Evolutionary conservation across 1,284 basidiomycete species (phyloP).

Genomic region (Vanrija pseudolonga): DNA sequence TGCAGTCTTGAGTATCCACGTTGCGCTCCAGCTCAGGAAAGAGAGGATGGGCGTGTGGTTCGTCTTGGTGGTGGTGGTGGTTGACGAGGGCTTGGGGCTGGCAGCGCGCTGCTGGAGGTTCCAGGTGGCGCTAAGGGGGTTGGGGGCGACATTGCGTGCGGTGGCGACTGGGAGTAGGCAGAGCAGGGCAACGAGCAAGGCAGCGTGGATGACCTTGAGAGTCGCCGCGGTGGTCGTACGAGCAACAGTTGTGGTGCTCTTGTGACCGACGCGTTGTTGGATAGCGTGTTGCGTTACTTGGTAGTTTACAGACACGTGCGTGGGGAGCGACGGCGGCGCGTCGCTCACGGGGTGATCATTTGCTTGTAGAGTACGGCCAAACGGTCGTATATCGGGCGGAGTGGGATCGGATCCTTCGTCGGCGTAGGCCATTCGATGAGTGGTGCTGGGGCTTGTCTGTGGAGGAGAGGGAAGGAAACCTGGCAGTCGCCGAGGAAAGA

Average conservation of each 20-base stretch:
- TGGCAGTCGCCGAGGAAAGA: neutral
- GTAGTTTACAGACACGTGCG: no score
- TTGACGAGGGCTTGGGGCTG: neutral
- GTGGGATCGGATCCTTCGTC: constrained; percentile 1
- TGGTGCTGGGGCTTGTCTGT: neutral
- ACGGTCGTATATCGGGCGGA: constrained; percentile 9
- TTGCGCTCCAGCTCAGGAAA: neutral
- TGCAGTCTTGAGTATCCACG: neutral
- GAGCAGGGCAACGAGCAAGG: neutral
- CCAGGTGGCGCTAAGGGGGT: no score
- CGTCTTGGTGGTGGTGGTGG: no score
- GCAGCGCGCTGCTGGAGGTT: neutral
- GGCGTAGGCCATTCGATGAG: neutral
- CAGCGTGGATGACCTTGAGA: neutral
- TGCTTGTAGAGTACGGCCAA: neutral
- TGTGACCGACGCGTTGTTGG: no score
- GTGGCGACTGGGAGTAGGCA: neutral
- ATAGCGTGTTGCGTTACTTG: no score
- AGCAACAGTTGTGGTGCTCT: neutral
- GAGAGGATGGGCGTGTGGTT: neutral
- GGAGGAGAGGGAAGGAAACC: neutral
- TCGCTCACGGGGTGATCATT: neutral
- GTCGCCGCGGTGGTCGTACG: neutral
- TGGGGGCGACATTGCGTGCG: no score
- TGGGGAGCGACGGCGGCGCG: neutral